phyloP scores from a whole-genome alignment of 2,329 filamentous ascomycete species.

The Talaromyces sp. region DNA sequence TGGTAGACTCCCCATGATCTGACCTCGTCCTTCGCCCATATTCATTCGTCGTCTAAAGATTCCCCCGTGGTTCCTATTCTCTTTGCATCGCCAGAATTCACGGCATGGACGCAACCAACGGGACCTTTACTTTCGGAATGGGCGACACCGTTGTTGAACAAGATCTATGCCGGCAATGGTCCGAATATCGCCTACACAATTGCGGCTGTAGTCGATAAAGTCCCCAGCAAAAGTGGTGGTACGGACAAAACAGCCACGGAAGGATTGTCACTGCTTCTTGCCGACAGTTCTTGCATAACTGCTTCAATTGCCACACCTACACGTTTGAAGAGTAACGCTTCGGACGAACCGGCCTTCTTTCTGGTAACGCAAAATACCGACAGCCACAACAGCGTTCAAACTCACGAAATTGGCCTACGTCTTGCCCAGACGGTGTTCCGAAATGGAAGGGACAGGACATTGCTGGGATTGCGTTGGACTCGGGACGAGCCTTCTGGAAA shows the following conservation, averaged over 20 bases:
- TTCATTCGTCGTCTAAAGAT: conserved; percentile 19
- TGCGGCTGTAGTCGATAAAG: conserved; percentile 36
- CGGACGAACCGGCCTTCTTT: conserved; percentile 33
- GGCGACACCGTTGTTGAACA: conserved; percentile 26
- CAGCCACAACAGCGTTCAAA: background rate
- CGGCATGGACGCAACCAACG: conserved; percentile 35
- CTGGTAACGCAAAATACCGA: conserved; percentile 26
- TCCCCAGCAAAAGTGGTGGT: conserved; percentile 21
- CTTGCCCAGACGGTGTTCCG: conserved; percentile 42
- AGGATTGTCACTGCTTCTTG: conserved; percentile 35
- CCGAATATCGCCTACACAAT: conserved; percentile 27
- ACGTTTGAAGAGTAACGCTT: conserved; percentile 28
- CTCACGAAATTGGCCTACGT: conserved; percentile 38
- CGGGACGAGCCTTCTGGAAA: conserved; percentile 23
- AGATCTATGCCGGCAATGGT: conserved; percentile 18
- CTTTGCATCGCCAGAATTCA: conserved; percentile 37
- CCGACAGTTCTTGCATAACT: conserved; percentile 25
- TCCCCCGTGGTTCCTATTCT: conserved; percentile 29
- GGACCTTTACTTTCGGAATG: conserved; percentile 31
- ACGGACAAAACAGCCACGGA: conserved; percentile 25
- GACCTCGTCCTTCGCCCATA: conserved; percentile 22
- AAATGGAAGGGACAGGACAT: conserved; percentile 41
- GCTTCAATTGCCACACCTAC: conserved; percentile 30
- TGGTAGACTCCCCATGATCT: conserved; percentile 14
- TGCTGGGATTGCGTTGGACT: conserved; percentile 36